Evolutionary conservation across 768 basidiomycete genomes (phyloP).

Genomic region (Amanita polypyramis): DNA sequence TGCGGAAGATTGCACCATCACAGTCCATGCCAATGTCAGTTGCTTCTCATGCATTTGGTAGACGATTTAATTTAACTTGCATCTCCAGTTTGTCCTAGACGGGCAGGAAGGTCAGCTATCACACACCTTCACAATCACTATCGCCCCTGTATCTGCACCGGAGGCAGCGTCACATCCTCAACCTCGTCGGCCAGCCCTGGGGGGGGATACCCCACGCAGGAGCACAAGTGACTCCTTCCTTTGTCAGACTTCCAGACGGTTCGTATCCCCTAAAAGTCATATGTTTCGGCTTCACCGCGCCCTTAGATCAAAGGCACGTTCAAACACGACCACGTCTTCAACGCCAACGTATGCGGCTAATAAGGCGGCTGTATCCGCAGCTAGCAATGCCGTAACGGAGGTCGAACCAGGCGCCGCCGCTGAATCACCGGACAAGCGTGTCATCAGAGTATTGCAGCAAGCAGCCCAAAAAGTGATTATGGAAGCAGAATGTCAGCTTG

Average conservation of each 20-base stretch:
- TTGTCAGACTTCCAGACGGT: conserved; percentile 32
- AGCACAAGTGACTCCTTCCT: conserved; percentile 39
- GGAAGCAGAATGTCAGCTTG: conserved; percentile 58
- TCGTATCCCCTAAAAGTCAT: conserved; percentile 7
- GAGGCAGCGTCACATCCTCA: conserved; percentile 30
- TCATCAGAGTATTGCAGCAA: conserved; percentile 66
- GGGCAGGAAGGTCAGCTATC: conserved; percentile 61
- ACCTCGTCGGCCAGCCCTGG: conserved; percentile 32
- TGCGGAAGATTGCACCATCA: conserved; percentile 66
- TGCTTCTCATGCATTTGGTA: not conserved
- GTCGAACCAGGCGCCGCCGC: not conserved
- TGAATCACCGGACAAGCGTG: conserved; percentile 52
- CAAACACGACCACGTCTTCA: conserved; percentile 7
- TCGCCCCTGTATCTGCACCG: conserved; percentile 49
- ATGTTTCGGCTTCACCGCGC: not conserved
- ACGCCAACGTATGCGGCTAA: not conserved
- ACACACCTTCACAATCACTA: conserved; percentile 58
- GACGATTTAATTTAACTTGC: conserved; percentile 7
- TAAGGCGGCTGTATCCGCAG: not conserved
- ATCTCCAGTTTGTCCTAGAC: conserved; percentile 56
- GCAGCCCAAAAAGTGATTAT: conserved; percentile 73
- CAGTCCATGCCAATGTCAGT: conserved; percentile 65
- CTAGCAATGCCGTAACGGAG: not conserved
- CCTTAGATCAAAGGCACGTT: conserved; percentile 18
- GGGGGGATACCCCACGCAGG: conserved; percentile 30